Base-by-base conservation (phyloP, 768 basidiomycete genomes). In the Terana coerulea region DNA sequence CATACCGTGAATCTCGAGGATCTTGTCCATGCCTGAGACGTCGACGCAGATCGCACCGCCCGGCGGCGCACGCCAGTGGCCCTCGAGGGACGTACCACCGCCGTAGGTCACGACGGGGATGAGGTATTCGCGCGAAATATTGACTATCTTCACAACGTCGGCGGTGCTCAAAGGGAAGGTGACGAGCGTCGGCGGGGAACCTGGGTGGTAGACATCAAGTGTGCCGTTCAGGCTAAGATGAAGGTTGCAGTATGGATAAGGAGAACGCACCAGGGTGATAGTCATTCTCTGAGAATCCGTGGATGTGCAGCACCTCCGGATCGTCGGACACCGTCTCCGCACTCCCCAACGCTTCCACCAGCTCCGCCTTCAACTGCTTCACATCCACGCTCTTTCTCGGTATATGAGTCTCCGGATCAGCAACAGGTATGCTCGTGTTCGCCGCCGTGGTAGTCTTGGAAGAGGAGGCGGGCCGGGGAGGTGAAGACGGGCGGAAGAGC, bases 71-170 rank as follows among this genome's bases (percentile, higher is more conserved):
- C 80, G 80, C 55, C 86, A 90, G 68, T 95, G 91, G 0, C 91
- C 91, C 64, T 95, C 93, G 11, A 95, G 74, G 61, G 84, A 86
- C 0, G 91, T 95, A 10, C 88, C 92, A 1, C 91, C 93, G 42
- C 86, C 83, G 61, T 86, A 94, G 2, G 91, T 81, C 14, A 81
- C 81, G 24, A 95, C 75, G 2, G 94, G 93, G 29, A 95, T 73
- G 41, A 73, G 73, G 64, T 83, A 86, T 63, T 83, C 83, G 39
- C 78, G 73, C 0, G 94, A 83, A 35, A 92, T 79, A 52, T 87
- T 79, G 52, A 97, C 84, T 44, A 91, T 73, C 52, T 80, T 77
- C 49, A 91, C 84, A 2, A 97, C 91, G 62, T 97, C 93, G 48
- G 84, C 81, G 0, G 93, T 95, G 49, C 72, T 80, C 29, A 66